Base-by-base conservation (phyloP, 2,329 filamentous ascomycete genomes). In the Calonectria multiphialidica region DNA sequence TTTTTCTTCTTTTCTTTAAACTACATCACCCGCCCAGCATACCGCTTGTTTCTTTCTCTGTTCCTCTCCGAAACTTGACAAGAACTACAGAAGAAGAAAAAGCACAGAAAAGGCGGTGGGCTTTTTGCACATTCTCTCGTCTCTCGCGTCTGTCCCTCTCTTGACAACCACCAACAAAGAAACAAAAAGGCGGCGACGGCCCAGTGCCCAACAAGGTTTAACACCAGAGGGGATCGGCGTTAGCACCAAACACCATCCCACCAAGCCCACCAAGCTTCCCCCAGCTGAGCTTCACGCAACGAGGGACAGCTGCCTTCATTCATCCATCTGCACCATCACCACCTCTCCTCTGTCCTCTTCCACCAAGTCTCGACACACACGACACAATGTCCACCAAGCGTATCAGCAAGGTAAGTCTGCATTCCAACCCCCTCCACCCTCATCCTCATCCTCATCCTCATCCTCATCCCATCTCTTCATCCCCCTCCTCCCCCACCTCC, bases 341-440 rank as follows among this genome's bases (percentile, higher is more conserved):
- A 2, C 45, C 23, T 49, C 21, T 28, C 13, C n/a, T 30, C 16
- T 28, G n/a, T n/a, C n/a, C n/a, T 30, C 28, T 30, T 30, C 28
- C 28, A 30, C 28, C 28, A 30, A 30, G 8, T 5, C 28, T 30
- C 8, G 28, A 30, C 28, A 30, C 28, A 30, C 28, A 30, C 28
- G 8, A 67, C 65, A 80, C 47, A 75, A 86, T 86, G 85, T 84
- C 85, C 9, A 82, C 80, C 75, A 87, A 87, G 75, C 86, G 86
- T 78, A 86, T 87, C 81, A 77, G 81, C 74, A 87, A 87, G 82
- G 86, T 84, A 77, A 49, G 23, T 21, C 3, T 9, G 5, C 12
- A 50, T 28, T 55, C 61, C 25, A 21, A n/a, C 30, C 59, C 37
- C 13, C 16, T 25, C 63, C 61, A 64, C 44, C 15, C 21, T 55